Base-by-base conservation (phyloP, 78 protist species). In the Dictyostelium firmibasis region DNA sequence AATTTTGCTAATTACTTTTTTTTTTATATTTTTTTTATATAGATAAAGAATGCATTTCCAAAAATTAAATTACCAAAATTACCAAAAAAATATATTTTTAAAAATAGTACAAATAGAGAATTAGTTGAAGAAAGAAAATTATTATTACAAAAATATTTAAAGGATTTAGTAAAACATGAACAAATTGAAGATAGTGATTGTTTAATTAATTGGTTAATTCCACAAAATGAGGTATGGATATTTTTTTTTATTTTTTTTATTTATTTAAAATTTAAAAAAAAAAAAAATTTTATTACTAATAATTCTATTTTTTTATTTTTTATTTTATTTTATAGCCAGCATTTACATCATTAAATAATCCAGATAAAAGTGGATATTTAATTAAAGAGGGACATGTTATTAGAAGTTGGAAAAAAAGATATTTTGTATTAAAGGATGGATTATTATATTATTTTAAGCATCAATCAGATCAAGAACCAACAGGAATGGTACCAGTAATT, bases 381-480 rank as follows among this genome's bases (percentile, higher is more conserved):
- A 43, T 83, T 31, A 92, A 92, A 47, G 96, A 92, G 25, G 96
- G 96, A 23, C 91, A 84, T 84, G 96, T 92, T 2, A 84, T 92
- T 62, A 83, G 91, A 62, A 78, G 76, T 77, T 92, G 96, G 96
- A 92, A 83, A 33, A 83, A 84, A 62, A 36, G 96, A 78, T 92
- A 85, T 47, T 92, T 92, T 67, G 43, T 89, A 41, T 81, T 89
- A 50, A 89, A 89, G 50, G 87, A 89, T 47, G 94, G 94, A 57
- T 29, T 89, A 36, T 6, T 89, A 31, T 89, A 89, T 70, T 89
- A 89, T 81, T 89, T 89, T 70, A 89, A 81, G 36, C 86, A 89
- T 81, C 94, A 89, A 89, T 75, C 86, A n/a, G 94, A 89, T 60
- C 94, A 57, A 35, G 94, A 89, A 69, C 94, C 94, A 44, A 81